A percentile compares a stretch with the other conserved stretches of the same genome.
Conservation (phyloP, 306 rosid species). For the Fragaria ananassa region DNA sequence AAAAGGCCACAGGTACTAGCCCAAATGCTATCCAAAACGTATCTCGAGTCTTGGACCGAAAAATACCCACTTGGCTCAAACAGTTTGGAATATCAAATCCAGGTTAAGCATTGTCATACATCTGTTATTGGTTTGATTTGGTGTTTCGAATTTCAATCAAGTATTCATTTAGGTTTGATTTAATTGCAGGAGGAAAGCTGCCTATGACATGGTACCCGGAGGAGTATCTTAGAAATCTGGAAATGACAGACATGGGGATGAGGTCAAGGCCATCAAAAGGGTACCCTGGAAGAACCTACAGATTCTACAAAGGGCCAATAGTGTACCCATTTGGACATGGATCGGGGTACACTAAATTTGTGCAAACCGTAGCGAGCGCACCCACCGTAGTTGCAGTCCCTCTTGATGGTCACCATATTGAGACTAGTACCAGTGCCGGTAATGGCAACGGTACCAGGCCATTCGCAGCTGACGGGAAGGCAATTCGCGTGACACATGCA, state of each 20-base stretch:
- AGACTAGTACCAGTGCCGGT: background rate
- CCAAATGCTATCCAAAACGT: too few relatives aligned
- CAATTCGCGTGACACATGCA: conserved; percentile 77
- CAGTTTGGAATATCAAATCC: conserved; percentile 62
- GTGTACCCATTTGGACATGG: conserved; percentile 85
- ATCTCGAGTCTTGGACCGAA: too few relatives aligned
- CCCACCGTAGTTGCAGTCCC: conserved; percentile 54
- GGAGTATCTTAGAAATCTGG: conserved; percentile 52
- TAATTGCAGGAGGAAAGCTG: conserved; percentile 59
- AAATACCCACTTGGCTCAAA: too few relatives aligned
- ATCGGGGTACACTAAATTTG: conserved; percentile 53
- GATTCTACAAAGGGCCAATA: conserved; percentile 75
- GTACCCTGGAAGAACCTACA: conserved; percentile 83
- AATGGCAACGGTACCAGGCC: background rate
- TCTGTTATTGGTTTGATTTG: background rate
- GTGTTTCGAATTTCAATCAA: background rate
- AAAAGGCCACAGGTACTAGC: too few relatives aligned
- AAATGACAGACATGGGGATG: conserved; percentile 89
- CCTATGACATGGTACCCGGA: conserved; percentile 96
- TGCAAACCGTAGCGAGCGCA: conserved; percentile 48
- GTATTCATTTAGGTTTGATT: background rate
- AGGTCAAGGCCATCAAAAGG: conserved; percentile 39
- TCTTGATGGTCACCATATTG: conserved; percentile 45
- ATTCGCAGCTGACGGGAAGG: conserved; percentile 39
- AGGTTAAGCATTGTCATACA: conserved; percentile 32